phyloP scores from a whole-genome alignment of 208 protist genomes.

The Balamuthia mandrillaris region DNA sequence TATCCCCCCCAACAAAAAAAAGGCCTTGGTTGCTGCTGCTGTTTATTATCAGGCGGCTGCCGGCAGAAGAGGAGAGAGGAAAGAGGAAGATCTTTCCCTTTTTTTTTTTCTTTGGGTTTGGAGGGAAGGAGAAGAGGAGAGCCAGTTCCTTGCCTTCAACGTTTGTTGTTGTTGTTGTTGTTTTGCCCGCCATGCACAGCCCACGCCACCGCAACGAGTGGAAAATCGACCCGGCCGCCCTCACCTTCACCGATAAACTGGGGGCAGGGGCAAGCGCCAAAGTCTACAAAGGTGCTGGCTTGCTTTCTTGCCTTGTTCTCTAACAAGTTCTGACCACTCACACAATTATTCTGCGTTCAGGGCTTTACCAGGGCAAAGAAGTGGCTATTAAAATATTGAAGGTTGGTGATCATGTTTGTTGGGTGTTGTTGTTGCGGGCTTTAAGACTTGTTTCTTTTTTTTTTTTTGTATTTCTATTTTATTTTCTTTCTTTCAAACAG shows the following conservation, averaged over 20 bases:
- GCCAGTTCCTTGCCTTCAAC: no score
- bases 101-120: no score
- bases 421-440: no score
- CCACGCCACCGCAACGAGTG: neutral
- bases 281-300: neutral
- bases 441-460: neutral
- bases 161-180: no score
- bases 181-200: no score
- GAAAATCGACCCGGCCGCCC: neutral
- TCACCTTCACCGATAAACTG: neutral
- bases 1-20: no score
- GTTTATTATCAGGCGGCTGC: no score
- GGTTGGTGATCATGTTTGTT: neutral
- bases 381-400: slow-evolving; percentile 9
- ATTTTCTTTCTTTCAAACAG: neutral
- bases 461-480: neutral
- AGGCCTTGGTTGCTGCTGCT: no score
- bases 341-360: no score
- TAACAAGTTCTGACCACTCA: neutral
- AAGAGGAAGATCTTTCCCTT: no score
- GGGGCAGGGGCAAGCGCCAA: neutral
- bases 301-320: neutral
- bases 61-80: no score
- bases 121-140: no score
- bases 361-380: neutral